Evolutionary conservation across 106 monocot genomes (phyloP).

Genomic region (Acorus gramineus): DNA sequence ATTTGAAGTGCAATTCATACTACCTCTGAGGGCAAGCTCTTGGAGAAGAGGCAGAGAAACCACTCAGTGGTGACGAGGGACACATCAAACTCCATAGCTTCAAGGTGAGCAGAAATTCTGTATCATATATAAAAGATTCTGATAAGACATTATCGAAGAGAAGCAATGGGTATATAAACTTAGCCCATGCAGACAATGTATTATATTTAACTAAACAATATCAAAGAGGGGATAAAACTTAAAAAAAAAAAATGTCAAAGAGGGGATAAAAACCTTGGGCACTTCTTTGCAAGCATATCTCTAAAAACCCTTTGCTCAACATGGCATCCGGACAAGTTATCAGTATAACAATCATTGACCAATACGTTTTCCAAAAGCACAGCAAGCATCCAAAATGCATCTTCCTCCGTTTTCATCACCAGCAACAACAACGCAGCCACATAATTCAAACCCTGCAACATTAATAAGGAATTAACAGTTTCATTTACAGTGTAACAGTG

Average conservation of each 20-base stretch:
- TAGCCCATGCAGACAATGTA: too few relatives aligned
- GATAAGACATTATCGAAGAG: too few relatives aligned
- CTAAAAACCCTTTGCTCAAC: conserved; percentile 95
- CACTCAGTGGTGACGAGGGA: conserved; percentile 89
- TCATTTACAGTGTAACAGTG: too few relatives aligned
- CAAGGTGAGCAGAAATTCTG: conserved; percentile 86
- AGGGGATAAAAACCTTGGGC: conserved; percentile 57
- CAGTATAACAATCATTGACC: conserved; percentile 90
- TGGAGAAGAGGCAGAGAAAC: conserved; percentile 95
- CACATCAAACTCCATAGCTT: conserved; percentile 82
- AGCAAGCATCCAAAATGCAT: conserved; percentile 99
- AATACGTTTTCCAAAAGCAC: conserved; percentile 91
- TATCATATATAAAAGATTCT: conserved; percentile 8
- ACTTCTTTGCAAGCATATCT: conserved; percentile 89
- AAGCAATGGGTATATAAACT: too few relatives aligned
- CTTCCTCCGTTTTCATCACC: conserved; percentile 94
- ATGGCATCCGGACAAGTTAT: conserved; percentile 95
- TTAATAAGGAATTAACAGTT: not conserved
- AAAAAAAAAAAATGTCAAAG: too few relatives aligned
- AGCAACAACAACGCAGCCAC: conserved; percentile 84
- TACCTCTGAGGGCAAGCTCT: conserved; percentile 98
- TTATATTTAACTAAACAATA: not conserved
- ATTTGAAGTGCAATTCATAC: not conserved
- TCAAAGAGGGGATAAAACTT: not conserved
- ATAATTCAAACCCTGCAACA: conserved; percentile 84